Conservation (phyloP, 805 yeast species). For the Yarrowia sp. region DNA sequence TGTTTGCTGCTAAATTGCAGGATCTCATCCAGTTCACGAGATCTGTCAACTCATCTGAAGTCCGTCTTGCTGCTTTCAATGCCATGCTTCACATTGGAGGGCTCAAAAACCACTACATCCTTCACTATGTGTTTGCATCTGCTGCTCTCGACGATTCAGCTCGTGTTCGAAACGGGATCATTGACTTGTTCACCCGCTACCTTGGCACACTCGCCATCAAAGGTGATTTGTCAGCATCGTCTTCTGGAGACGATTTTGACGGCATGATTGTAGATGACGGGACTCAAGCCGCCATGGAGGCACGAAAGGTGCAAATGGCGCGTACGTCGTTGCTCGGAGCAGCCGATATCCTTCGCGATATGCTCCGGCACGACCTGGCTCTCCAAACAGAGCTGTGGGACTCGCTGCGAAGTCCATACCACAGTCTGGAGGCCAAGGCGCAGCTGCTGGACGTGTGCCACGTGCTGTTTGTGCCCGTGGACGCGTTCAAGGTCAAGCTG, state of each 20-base stretch:
- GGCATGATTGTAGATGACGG: conserved; percentile 59
- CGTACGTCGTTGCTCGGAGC: conserved; percentile 65
- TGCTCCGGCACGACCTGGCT: conserved; percentile 52
- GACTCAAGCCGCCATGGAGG: conserved; percentile 45
- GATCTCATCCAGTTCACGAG: conserved; percentile 56
- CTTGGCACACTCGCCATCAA: conserved; percentile 66
- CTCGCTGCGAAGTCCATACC: conserved; percentile 53
- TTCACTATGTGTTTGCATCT: conserved; percentile 60
- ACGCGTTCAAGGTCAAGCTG: conserved; percentile 59
- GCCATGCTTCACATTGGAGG: conserved; percentile 76
- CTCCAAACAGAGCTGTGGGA: conserved; percentile 65
- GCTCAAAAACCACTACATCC: conserved; percentile 57
- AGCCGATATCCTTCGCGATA: conserved; percentile 60
- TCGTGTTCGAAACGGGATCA: conserved; percentile 51
- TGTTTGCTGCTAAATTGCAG: conserved; percentile 51
- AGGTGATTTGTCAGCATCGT: conserved; percentile 43
- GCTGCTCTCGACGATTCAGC: conserved; percentile 56
- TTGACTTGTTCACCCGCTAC: conserved; percentile 48
- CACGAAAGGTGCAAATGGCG: conserved; percentile 62
- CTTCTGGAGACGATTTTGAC: conserved; percentile 39
- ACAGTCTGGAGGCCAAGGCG: conserved; percentile 60
- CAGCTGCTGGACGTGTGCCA: conserved; percentile 62
- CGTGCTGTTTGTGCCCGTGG: conserved; percentile 61
- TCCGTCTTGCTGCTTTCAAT: conserved; percentile 66
- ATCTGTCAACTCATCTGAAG: conserved; percentile 47